Evolutionary conservation across 2,329 filamentous ascomycete species (phyloP).

Genomic region (Hirsutella minnesotensis): DNA sequence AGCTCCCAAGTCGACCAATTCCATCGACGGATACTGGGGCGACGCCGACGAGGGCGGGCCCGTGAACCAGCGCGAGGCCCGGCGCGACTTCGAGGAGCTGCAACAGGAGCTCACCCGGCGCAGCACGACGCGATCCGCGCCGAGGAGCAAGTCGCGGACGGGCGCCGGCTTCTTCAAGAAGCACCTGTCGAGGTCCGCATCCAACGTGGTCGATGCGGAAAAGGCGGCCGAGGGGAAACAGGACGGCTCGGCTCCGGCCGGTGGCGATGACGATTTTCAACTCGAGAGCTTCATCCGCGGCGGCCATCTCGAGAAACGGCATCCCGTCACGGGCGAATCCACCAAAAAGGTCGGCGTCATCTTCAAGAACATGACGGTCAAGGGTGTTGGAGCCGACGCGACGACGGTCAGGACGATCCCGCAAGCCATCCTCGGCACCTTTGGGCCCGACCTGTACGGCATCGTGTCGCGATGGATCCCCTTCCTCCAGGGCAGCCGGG

Average conservation of each 20-base stretch:
- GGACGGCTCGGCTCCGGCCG: not conserved
- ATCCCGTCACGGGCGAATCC: constrained; percentile 28
- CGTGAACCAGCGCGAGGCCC: constrained; percentile 8
- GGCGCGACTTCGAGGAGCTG: constrained; percentile 10
- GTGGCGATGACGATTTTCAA: constrained; percentile 42
- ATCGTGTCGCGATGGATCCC: not conserved
- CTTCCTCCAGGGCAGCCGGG: constrained; percentile 36
- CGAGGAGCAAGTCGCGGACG: not conserved
- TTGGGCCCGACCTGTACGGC: constrained; percentile 22
- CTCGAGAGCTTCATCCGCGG: constrained; percentile 60
- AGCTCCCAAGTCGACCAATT: not conserved
- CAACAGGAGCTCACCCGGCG: constrained; percentile 12
- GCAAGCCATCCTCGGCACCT: constrained; percentile 47
- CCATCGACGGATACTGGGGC: constrained; percentile 13
- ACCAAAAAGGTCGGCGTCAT: constrained; percentile 58
- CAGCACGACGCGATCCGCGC: constrained; percentile 4
- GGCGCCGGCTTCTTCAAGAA: not conserved
- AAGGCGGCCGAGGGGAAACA: not conserved
- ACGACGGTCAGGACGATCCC: constrained; percentile 41
- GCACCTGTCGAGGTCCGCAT: not conserved
- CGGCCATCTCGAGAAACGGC: constrained; percentile 64
- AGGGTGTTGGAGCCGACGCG: constrained; percentile 41
- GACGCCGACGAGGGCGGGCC: constrained; percentile 11
- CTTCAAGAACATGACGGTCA: constrained; percentile 59
- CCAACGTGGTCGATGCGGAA: not conserved